Evolutionary conservation across 352 stramenopile genomes (phyloP).

Genomic region (Pythium phragmiticola): DNA sequence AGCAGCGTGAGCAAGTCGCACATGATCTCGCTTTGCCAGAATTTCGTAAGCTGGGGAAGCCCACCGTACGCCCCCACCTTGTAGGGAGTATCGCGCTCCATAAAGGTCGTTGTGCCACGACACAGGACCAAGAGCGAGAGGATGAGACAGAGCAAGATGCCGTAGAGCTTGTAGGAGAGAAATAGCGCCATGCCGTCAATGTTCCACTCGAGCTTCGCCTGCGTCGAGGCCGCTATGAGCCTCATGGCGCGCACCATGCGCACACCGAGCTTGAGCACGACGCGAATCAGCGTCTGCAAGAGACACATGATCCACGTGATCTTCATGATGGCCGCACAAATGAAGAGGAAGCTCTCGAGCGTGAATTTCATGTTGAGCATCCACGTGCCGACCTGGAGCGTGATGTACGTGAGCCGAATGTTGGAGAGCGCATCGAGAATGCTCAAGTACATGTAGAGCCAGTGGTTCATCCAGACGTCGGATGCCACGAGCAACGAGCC

Average conservation of each 20-base stretch:
- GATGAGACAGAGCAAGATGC: slow-evolving; percentile 42
- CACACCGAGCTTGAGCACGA: slow-evolving; percentile 32
- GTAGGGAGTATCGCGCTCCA: slow-evolving; percentile 30
- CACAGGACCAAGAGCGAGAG: slow-evolving; percentile 40
- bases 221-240: slow-evolving; percentile 32
- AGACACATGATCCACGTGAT: slow-evolving; percentile 67
- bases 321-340: slow-evolving; percentile 41
- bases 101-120: slow-evolving; percentile 41
- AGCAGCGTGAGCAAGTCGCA: slow-evolving; percentile 47
- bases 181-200: slow-evolving; percentile 49
- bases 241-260: slow-evolving; percentile 35
- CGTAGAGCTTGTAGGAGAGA: slow-evolving; percentile 64
- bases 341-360: slow-evolving; percentile 58
- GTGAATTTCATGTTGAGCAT: slow-evolving; percentile 54
- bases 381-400: slow-evolving; percentile 48
- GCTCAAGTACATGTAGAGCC: slow-evolving; percentile 60
- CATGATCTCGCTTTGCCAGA: slow-evolving; percentile 59
- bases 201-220: slow-evolving; percentile 45
- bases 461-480: slow-evolving; percentile 71
- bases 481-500: slow-evolving; percentile 51
- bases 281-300: slow-evolving; percentile 35
- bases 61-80: slow-evolving; percentile 45
- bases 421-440: slow-evolving; percentile 49
- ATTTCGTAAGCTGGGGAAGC: slow-evolving; percentile 32
- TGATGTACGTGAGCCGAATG: slow-evolving; percentile 44